Base-by-base conservation (phyloP, 495 filamentous ascomycete species). In the Penicillium bovifimosum region DNA sequence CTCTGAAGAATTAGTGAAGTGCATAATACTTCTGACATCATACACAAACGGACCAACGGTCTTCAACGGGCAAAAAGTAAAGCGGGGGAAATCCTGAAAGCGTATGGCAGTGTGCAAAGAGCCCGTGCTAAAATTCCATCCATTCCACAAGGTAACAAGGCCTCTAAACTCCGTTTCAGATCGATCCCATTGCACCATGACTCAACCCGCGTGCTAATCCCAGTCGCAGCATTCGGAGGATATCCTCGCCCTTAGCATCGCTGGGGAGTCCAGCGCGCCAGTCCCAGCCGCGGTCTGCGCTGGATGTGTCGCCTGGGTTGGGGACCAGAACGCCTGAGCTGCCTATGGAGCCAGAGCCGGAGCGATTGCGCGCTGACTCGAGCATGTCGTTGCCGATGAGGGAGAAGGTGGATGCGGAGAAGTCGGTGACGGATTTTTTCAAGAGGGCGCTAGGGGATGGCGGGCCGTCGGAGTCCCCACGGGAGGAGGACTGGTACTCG, bases 361-460 rank as follows among this genome's bases (percentile, higher is more conserved):
- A 84, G 3, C 59, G 63, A 1, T 59, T 62, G n/a, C 69, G 64
- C 3, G 66, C 65, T 27, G 67, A 69, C 31, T 79, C 81, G 10
- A 88, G 67, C 74, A 90, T 84, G 24, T 84, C 85, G 61, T 80
- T 89, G 14, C 86, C 87, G 17, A 87, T 80, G 43, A 92, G 69
- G 5, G 84, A 83, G 59, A 84, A 87, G 41, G 76, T 82, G 7
- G 77, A 77, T 0, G 62, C 60, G 11, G 78, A 77, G 1, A 80
- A 65, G 38, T 72, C 71, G 3, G 81, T 81, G 16, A 82, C 82
- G 9, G 81, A 81, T 68, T 88, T 88, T 64, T 82, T 81, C 11
- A 91, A 71, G 35, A 88, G 67, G 18, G 83, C 79, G 6, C 80
- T 77, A 0, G 86, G 86, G 9, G 82, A 80, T 0, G 73, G 69